A percentile compares a stretch with the other conserved stretches of the same genome.
These are phyloP conservation scores for Fusarium foetens DNA, from an alignment of 2,329 filamentous ascomycete species.

Conservation along the genomic window DNA sequence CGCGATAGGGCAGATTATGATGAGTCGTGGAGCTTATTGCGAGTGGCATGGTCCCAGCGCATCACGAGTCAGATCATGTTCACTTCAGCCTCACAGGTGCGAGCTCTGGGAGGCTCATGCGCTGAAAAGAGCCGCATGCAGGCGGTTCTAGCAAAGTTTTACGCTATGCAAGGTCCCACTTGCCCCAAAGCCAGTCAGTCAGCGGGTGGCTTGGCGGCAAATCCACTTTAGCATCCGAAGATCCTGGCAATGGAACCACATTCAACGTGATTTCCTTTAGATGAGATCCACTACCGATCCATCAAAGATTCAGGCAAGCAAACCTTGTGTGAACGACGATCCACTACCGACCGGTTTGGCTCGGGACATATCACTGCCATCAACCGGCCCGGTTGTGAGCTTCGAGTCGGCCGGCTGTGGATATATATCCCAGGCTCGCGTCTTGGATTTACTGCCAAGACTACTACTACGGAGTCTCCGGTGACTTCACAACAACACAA, in stretches of 20 bases:
- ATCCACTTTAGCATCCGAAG: slow-evolving; percentile 8
- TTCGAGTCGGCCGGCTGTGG: slow-evolving; percentile 32
- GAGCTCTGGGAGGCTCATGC: not conserved
- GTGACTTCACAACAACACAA: slow-evolving; percentile 20
- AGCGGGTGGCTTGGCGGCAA: slow-evolving; percentile 35
- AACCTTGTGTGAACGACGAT: slow-evolving; percentile 46
- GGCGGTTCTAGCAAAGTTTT: slow-evolving; percentile 35
- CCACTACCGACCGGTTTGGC: slow-evolving; percentile 33
- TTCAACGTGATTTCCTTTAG: slow-evolving; percentile 31
- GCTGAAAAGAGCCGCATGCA: slow-evolving; percentile 36
- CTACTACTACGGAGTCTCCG: slow-evolving; percentile 33
- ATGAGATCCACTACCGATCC: slow-evolving; percentile 43
- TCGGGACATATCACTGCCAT: slow-evolving; percentile 10
- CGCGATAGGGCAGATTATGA: slow-evolving; percentile 8
- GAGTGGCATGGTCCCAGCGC: slow-evolving; percentile 23
- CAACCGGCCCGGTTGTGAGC: slow-evolving; percentile 17
- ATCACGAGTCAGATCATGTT: slow-evolving; percentile 13
- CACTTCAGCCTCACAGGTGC: slow-evolving; percentile 4
- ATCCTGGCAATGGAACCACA: slow-evolving; percentile 29
- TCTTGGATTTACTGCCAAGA: slow-evolving; percentile 33
- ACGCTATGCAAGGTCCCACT: slow-evolving; percentile 25
- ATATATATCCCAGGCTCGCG: slow-evolving; percentile 17
- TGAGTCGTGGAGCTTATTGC: slow-evolving; percentile 25
- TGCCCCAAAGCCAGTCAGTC: slow-evolving; percentile 8
- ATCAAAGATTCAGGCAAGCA: slow-evolving; percentile 39